Evolutionary conservation across 2,329 filamentous ascomycete species (phyloP).

Genomic region (Trematosphaeria pertusa): DNA sequence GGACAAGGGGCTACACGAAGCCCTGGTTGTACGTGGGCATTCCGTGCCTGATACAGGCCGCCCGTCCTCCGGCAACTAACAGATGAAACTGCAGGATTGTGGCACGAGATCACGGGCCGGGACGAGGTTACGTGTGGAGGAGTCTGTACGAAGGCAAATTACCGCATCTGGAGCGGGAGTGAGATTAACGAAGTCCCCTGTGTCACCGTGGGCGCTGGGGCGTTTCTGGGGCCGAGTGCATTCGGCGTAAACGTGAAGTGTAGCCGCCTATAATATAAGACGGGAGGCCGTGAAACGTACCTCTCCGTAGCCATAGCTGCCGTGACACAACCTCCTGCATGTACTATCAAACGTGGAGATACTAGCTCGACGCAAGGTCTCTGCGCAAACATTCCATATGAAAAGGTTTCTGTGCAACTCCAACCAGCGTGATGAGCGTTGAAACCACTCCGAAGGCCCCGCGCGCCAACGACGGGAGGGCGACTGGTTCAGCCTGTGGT

Average conservation of each 20-base stretch:
- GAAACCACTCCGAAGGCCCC: background rate
- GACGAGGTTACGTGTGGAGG: slow-evolving; percentile 27
- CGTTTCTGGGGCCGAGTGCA: slow-evolving; percentile 25
- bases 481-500: no score
- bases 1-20: slow-evolving; percentile 17
- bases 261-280: no score
- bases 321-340: no score
- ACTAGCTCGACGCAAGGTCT: no score
- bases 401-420: slow-evolving; percentile 14
- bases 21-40: slow-evolving; percentile 14
- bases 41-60: slow-evolving; percentile 17
- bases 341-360: no score
- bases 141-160: slow-evolving; percentile 29
- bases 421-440: slow-evolving; percentile 2
- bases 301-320: no score
- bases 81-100: slow-evolving; percentile 36
- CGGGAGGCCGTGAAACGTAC: no score
- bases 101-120: slow-evolving; percentile 40
- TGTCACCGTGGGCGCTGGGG: slow-evolving; percentile 28
- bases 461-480: slow-evolving; percentile 7
- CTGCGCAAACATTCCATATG: no score
- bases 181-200: slow-evolving; percentile 43
- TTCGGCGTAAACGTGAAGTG: slow-evolving; percentile 21
- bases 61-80: slow-evolving; percentile 27
- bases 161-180: slow-evolving; percentile 30